A percentile compares a stretch with the other conserved stretches of the same genome.
These are phyloP conservation scores for Ustilago cynodontis DNA, from an alignment of 1,284 basidiomycete genomes.

Conservation along the genomic window DNA sequence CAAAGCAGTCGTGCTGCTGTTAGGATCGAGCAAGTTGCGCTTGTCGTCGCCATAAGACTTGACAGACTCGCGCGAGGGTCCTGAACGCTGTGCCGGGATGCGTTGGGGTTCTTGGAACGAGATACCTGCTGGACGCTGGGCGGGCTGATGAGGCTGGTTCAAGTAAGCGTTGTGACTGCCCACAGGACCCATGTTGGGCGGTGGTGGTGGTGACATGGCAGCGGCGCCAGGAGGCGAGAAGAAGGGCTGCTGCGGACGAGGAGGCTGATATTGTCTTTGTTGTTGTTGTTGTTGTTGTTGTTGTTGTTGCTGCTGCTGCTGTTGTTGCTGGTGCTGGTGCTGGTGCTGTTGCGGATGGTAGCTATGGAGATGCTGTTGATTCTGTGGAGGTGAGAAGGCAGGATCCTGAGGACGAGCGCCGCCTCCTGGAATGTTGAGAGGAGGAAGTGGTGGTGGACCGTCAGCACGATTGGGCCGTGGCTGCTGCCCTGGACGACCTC, in stretches of 20 bases:
- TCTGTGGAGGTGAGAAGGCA: constrained; percentile 6
- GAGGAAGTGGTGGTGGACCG: constrained; percentile 43
- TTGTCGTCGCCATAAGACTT: constrained; percentile 54
- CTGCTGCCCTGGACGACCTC: constrained; percentile 15
- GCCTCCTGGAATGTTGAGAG: constrained; percentile 37
- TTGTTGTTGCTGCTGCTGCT: constrained; percentile 41
- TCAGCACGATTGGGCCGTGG: constrained; percentile 25
- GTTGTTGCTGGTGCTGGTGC: constrained; percentile 29
- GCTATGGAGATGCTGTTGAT: constrained; percentile 41
- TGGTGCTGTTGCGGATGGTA: constrained; percentile 41
- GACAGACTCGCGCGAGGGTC: constrained; percentile 56
- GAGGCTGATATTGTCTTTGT: constrained; percentile 20
- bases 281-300: constrained; percentile 26
- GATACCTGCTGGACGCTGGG: constrained; percentile 38
- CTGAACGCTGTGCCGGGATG: constrained; percentile 38
- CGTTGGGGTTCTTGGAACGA: constrained; percentile 62
- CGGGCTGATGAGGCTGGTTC: constrained; percentile 12
- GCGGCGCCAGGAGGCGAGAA: constrained; percentile 23
- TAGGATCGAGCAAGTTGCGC: constrained; percentile 46
- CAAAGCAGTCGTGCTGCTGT: constrained; percentile 45
- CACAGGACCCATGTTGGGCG: constrained; percentile 12
- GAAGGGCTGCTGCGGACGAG: constrained; percentile 25
- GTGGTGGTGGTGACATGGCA: constrained; percentile 20
- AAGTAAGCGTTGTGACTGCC: constrained; percentile 32
- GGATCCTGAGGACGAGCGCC: constrained; percentile 21